Conservation (phyloP, 371 early-diverging fungal species). For the Rhizomucor miehei region DNA sequence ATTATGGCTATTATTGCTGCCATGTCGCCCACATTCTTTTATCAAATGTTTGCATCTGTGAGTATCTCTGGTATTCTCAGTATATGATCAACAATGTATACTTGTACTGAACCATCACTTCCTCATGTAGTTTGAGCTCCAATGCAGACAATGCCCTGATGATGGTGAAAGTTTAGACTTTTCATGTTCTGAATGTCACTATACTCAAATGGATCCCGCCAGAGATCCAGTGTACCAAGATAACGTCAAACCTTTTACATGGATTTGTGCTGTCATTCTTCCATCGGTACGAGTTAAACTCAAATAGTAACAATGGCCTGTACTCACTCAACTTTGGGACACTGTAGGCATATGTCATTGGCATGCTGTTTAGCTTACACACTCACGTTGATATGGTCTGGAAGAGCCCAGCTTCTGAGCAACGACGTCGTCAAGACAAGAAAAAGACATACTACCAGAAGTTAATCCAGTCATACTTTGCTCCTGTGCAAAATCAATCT, state of each 20-base stretch:
- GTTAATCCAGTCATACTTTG: background rate
- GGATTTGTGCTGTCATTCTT: slow-evolving; percentile 81
- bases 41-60: slow-evolving; percentile 85
- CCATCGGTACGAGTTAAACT: slow-evolving; percentile 51
- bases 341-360: slow-evolving; percentile 77
- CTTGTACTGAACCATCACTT: background rate
- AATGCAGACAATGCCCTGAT: slow-evolving; percentile 51
- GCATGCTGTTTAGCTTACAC: slow-evolving; percentile 89
- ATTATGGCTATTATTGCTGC: slow-evolving; percentile 92
- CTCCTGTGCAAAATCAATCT: background rate
- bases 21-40: slow-evolving; percentile 93
- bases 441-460: background rate
- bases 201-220: slow-evolving; percentile 63
- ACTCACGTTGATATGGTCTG: slow-evolving; percentile 91
- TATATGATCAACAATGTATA: background rate
- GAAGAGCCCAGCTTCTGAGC: slow-evolving; percentile 39
- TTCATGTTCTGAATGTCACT: slow-evolving; percentile 61
- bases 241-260: slow-evolving; percentile 84
- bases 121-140: slow-evolving; percentile 52
- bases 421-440: slow-evolving; percentile 25
- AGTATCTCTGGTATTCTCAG: slow-evolving; percentile 7
- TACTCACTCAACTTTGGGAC: background rate
- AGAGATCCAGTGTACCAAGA: slow-evolving; percentile 79
- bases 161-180: slow-evolving; percentile 15
- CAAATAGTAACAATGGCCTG: background rate